These are phyloP conservation scores for Zygosaccharomyces gambellarensis DNA, from an alignment of 805 yeast species.

Conservation along the genomic window DNA sequence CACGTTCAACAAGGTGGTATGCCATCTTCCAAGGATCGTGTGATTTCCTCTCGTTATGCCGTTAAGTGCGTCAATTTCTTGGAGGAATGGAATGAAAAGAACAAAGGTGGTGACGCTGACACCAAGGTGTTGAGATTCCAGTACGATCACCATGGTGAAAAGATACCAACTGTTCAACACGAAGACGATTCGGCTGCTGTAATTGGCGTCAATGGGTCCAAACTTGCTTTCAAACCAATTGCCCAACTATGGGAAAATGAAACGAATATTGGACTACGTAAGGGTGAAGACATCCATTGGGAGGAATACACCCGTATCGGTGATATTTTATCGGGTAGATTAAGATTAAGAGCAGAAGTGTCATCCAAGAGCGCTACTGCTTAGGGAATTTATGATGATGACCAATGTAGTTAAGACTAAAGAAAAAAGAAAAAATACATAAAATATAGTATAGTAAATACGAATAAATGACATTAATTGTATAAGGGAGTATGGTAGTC, in stretches of 20 bases:
- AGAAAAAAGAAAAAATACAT: neutral
- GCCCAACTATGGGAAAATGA: slow-evolving; percentile 53
- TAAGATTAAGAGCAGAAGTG: slow-evolving; percentile 43
- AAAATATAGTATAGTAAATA: slow-evolving; percentile 1
- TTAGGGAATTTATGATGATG: slow-evolving; percentile 11
- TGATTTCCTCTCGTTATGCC: slow-evolving; percentile 83
- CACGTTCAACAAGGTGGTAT: slow-evolving; percentile 97
- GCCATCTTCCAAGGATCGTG: slow-evolving; percentile 92
- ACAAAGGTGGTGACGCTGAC: slow-evolving; percentile 30
- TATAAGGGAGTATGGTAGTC: neutral
- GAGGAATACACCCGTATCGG: slow-evolving; percentile 50
- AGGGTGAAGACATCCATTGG: slow-evolving; percentile 71
- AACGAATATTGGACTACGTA: slow-evolving; percentile 58
- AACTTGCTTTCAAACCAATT: slow-evolving; percentile 53
- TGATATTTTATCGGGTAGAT: slow-evolving; percentile 70
- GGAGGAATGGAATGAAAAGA: slow-evolving; percentile 52
- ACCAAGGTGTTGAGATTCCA: slow-evolving; percentile 48
- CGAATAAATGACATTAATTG: slow-evolving; percentile 5
- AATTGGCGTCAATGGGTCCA: slow-evolving; percentile 66
- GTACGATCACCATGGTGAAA: slow-evolving; percentile 44
- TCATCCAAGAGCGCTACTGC: slow-evolving; percentile 11
- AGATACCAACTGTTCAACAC: slow-evolving; percentile 41
- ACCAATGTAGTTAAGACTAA: slow-evolving; percentile 6
- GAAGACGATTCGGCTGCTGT: slow-evolving; percentile 50
- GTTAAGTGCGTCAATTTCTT: slow-evolving; percentile 85